Conservation (phyloP, 495 filamentous ascomycete species). For the Podospora australis region DNA sequence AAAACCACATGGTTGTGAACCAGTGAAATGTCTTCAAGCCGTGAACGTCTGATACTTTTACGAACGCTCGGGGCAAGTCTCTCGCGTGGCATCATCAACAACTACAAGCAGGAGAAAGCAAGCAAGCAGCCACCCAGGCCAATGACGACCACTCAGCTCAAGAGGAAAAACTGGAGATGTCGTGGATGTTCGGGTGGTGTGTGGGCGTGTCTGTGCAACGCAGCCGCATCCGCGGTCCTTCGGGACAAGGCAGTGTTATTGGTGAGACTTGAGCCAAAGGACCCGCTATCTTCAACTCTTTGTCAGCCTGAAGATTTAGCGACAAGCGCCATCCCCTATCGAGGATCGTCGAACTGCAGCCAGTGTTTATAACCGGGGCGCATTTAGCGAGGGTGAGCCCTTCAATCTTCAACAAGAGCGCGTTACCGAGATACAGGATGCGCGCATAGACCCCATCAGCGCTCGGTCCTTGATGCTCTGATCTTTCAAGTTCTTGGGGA, state of each 20-base stretch:
- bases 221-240: neutral
- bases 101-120: neutral
- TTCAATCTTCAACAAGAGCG: neutral
- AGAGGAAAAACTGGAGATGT: neutral
- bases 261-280: neutral
- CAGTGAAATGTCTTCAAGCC: too few relatives aligned
- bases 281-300: constrained; percentile 5
- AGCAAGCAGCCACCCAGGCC: neutral
- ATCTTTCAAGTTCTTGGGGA: neutral
- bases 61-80: neutral
- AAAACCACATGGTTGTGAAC: too few relatives aligned
- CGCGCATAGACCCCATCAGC: neutral
- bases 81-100: constrained; percentile 1
- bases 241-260: constrained; percentile 1
- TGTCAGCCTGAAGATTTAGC: neutral
- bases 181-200: neutral
- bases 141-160: too few relatives aligned
- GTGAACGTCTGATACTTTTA: neutral
- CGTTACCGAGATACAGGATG: constrained; percentile 2
- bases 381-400: neutral
- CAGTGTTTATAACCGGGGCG: constrained; percentile 1
- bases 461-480: neutral
- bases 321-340: neutral
- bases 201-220: neutral
- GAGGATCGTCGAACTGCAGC: too few relatives aligned